A percentile compares a stretch with the other conserved stretches of the same genome.
Conservation (phyloP, 345 rosid species). For the Populus nigra region DNA sequence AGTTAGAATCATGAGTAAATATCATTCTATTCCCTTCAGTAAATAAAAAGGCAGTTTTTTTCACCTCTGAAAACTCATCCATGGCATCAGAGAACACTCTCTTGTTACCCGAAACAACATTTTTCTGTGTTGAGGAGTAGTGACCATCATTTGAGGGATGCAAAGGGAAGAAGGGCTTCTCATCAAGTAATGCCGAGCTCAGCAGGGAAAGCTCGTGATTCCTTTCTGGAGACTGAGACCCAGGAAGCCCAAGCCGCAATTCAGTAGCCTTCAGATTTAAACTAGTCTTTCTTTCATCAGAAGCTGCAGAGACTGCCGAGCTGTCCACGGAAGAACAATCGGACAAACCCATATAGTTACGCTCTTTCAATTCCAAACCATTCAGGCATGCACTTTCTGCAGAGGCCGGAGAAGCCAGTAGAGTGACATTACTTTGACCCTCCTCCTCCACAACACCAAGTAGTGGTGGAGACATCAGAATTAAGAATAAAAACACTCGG, state of each 20-base stretch:
- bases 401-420: constrained; percentile 30
- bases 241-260: constrained; percentile 35
- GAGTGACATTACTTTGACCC: constrained; percentile 26
- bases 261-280: constrained; percentile 36
- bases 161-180: constrained; percentile 34
- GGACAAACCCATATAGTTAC: constrained; percentile 38
- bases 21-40: constrained; percentile 1
- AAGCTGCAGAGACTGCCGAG: constrained; percentile 8
- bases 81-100: constrained; percentile 56
- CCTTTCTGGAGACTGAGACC: constrained; percentile 36
- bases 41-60: neutral
- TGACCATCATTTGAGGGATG: constrained; percentile 26
- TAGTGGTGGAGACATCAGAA: constrained; percentile 30
- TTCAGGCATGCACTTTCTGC: constrained; percentile 29
- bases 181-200: constrained; percentile 24
- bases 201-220: constrained; percentile 17
- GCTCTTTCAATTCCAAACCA: constrained; percentile 21
- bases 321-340: constrained; percentile 35
- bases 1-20: constrained; percentile 14
- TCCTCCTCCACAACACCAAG: constrained; percentile 32
- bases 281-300: constrained; percentile 17
- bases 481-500: neutral
- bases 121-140: constrained; percentile 19
- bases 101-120: constrained; percentile 34
- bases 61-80: constrained; percentile 55